Evolutionary conservation across 1,139 yeast genomes (phyloP).

Genomic region (Debaryomyces psychrophilus): DNA sequence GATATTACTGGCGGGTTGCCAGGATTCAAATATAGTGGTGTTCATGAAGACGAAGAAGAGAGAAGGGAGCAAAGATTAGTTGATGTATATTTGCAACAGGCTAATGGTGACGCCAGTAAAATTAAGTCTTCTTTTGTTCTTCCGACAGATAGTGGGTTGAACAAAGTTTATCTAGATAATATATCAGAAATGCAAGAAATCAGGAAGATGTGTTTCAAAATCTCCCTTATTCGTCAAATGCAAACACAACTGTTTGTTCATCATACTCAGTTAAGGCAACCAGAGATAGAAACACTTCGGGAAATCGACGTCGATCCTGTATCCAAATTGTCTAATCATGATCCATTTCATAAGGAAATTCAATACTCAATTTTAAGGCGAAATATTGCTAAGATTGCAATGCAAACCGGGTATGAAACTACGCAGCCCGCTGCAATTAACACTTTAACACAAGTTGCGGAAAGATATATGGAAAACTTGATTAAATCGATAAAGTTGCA

Average conservation of each 20-base stretch:
- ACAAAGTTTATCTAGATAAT: slow-evolving; percentile 62
- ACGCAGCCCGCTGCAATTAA: slow-evolving; percentile 80
- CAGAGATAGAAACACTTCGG: slow-evolving; percentile 60
- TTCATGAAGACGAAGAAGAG: slow-evolving; percentile 49
- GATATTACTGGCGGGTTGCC: slow-evolving; percentile 85
- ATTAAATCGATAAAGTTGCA: slow-evolving; percentile 73
- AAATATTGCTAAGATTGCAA: slow-evolving; percentile 74
- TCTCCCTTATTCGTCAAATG: slow-evolving; percentile 86
- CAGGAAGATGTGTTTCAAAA: slow-evolving; percentile 83
- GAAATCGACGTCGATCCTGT: slow-evolving; percentile 80
- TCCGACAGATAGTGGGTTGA: slow-evolving; percentile 57
- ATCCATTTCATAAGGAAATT: slow-evolving; percentile 55
- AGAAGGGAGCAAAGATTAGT: slow-evolving; percentile 53
- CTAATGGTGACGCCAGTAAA: slow-evolving; percentile 31
- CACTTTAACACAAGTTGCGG: slow-evolving; percentile 81
- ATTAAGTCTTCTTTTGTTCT: slow-evolving; percentile 35
- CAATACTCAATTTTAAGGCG: slow-evolving; percentile 70
- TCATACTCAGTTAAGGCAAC: slow-evolving; percentile 72
- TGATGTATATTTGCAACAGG: slow-evolving; percentile 38
- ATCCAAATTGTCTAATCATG: slow-evolving; percentile 73
- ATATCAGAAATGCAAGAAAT: slow-evolving; percentile 84
- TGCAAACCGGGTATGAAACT: slow-evolving; percentile 93
- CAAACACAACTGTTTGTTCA: slow-evolving; percentile 82
- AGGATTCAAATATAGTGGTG: slow-evolving; percentile 56
- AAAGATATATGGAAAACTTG: slow-evolving; percentile 73